Evolutionary conservation across 2,329 filamentous ascomycete genomes (phyloP).

Genomic region (Xylaria sp.): DNA sequence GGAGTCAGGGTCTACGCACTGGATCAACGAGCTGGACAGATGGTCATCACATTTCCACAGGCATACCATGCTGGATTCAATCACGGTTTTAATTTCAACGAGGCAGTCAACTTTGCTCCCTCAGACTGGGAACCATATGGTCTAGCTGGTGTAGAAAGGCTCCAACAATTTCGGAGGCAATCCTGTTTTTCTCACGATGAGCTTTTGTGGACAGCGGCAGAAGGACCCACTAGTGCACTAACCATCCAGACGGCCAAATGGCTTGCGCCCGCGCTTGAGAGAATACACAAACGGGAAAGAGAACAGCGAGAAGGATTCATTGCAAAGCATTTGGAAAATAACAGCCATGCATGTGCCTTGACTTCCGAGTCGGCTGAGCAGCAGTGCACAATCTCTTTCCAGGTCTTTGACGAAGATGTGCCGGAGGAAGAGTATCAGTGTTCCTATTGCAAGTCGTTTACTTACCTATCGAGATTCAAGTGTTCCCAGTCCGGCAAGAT

Average conservation of each 20-base stretch:
- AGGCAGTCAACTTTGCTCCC: conserved; percentile 97
- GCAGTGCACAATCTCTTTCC: conserved; percentile 67
- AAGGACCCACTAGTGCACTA: conserved; percentile 73
- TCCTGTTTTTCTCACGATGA: conserved; percentile 99
- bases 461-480: conserved; percentile 89
- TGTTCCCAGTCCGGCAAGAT: conserved; percentile 85
- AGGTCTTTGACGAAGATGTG: conserved; percentile 77
- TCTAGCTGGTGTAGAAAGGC: conserved; percentile 82
- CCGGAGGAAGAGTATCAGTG: conserved; percentile 95
- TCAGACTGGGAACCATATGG: conserved; percentile 95
- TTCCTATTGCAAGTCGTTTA: conserved; percentile 89
- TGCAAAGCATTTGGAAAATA: conserved; percentile 67
- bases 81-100: conserved; percentile 98
- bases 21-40: conserved; percentile 95
- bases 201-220: conserved; percentile 87
- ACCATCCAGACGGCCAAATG: conserved; percentile 93
- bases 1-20: conserved; percentile 92
- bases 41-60: conserved; percentile 96
- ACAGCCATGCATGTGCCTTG: conserved; percentile 65
- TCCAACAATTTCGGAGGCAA: conserved; percentile 88
- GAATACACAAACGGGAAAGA: conserved; percentile 79
- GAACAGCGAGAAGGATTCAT: conserved; percentile 75
- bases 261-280: conserved; percentile 86
- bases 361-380: conserved; percentile 58
- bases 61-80: conserved; percentile 99